Conservation (phyloP, 441 rosid species). For the Aleurites moluccanus region DNA sequence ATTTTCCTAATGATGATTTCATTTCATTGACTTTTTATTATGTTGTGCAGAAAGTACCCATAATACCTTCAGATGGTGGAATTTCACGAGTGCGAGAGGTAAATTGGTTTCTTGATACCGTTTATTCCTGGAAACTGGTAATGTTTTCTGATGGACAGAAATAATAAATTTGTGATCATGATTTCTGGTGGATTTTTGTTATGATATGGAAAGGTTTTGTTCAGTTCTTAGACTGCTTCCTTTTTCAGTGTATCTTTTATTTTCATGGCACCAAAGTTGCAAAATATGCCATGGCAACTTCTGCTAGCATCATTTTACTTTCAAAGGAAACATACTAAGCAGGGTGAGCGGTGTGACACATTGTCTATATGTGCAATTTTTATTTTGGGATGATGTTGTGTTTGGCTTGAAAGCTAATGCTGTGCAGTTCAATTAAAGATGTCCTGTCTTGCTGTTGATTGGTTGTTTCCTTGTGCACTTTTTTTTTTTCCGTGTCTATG, state of each 20-base stretch:
- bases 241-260: not conserved
- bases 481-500: not conserved
- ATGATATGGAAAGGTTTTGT: not conserved
- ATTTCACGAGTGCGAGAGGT: slow-evolving; percentile 74
- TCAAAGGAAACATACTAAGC: not conserved
- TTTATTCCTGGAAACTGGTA: not conserved
- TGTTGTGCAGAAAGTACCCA: slow-evolving; percentile 72
- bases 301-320: not conserved
- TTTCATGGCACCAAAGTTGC: not conserved
- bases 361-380: not conserved
- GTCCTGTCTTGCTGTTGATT: not conserved
- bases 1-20: slow-evolving; percentile 6
- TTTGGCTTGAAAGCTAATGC: slow-evolving; percentile 9
- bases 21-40: slow-evolving; percentile 17
- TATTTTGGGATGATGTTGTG: not conserved
- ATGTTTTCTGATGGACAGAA: not conserved
- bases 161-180: not conserved
- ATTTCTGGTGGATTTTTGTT: not conserved
- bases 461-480: not conserved
- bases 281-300: not conserved
- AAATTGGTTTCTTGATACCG: slow-evolving; percentile 16
- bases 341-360: not conserved
- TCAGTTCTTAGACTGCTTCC: not conserved
- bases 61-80: slow-evolving; percentile 75
- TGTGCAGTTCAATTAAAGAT: not conserved